Evolutionary conservation across 2,329 filamentous ascomycete genomes (phyloP).

Genomic region (Penicillium italicum): DNA sequence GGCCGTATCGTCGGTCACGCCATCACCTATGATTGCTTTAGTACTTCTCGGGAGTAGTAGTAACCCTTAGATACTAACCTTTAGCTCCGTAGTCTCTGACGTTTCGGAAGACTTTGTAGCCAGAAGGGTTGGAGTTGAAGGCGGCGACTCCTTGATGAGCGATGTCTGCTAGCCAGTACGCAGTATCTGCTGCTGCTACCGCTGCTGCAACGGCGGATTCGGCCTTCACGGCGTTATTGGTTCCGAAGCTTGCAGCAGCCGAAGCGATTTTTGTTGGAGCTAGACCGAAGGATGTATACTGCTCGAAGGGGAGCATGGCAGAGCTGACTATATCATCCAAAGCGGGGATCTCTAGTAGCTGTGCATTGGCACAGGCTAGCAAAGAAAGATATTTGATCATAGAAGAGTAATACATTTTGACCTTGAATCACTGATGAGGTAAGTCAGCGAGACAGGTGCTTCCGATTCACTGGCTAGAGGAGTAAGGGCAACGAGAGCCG

Average conservation of each 20-base stretch:
- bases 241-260: background rate
- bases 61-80: constrained; percentile 15
- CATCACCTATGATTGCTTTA: constrained; percentile 38
- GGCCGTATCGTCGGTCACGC: constrained; percentile 54
- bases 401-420: constrained; percentile 18
- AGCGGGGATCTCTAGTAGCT: constrained; percentile 18
- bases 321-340: constrained; percentile 18
- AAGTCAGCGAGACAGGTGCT: background rate
- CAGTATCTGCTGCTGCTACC: constrained; percentile 15
- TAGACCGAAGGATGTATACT: constrained; percentile 15
- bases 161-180: constrained; percentile 35
- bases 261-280: constrained; percentile 11
- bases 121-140: constrained; percentile 26
- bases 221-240: background rate
- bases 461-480: background rate
- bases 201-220: background rate
- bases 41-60: constrained; percentile 40
- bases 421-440: background rate
- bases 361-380: constrained; percentile 18
- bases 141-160: constrained; percentile 31
- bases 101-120: constrained; percentile 30
- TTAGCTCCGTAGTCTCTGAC: constrained; percentile 33
- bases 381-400: constrained; percentile 13
- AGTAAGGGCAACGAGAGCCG: background rate
- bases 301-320: constrained; percentile 14